Percentiles rank a stretch among this genome's conserved stretches.
phyloP scores from a whole-genome alignment of 768 basidiomycete genomes.

The Lactarius evosmus region DNA sequence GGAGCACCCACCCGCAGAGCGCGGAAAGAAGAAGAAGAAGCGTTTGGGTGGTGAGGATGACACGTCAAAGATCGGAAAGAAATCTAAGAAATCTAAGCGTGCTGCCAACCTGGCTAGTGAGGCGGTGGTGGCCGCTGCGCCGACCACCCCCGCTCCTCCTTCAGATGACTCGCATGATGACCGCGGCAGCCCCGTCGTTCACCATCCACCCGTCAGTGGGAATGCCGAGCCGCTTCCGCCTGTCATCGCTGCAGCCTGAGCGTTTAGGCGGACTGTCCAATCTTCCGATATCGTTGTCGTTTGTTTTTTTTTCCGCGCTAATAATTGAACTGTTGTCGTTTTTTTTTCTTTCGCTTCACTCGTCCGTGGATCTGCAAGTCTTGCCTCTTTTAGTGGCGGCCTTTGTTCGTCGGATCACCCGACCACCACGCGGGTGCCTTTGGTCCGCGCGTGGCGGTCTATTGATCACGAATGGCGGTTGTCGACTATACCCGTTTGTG shows the following conservation, averaged over 20 bases:
- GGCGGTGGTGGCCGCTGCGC: background rate
- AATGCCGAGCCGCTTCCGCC: conserved; percentile 23
- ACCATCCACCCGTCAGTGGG: conserved; percentile 6
- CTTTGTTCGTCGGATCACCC: conserved; percentile 12
- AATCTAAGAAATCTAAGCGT: conserved; percentile 38
- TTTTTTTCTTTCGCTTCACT: background rate
- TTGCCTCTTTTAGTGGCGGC: background rate
- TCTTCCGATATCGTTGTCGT: background rate
- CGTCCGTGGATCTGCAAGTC: background rate
- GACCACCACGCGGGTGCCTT: conserved; percentile 23
- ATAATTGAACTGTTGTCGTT: conserved; percentile 2
- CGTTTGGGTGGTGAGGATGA: conserved; percentile 33
- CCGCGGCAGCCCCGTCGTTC: conserved; percentile 19
- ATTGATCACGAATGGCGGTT: conserved; percentile 24
- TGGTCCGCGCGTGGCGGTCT: conserved; percentile 21
- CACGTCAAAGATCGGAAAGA: conserved; percentile 34
- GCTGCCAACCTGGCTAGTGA: conserved; percentile 1
- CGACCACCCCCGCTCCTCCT: background rate
- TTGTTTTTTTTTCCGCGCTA: background rate
- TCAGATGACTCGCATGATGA: conserved; percentile 18
- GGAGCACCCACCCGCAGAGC: background rate
- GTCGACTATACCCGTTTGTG: background rate
- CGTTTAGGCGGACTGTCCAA: background rate
- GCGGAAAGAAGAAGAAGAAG: conserved; percentile 25
- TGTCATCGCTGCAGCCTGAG: conserved; percentile 27